phyloP scores from a whole-genome alignment of 2,329 filamentous ascomycete species.

The Xylaria sp. region DNA sequence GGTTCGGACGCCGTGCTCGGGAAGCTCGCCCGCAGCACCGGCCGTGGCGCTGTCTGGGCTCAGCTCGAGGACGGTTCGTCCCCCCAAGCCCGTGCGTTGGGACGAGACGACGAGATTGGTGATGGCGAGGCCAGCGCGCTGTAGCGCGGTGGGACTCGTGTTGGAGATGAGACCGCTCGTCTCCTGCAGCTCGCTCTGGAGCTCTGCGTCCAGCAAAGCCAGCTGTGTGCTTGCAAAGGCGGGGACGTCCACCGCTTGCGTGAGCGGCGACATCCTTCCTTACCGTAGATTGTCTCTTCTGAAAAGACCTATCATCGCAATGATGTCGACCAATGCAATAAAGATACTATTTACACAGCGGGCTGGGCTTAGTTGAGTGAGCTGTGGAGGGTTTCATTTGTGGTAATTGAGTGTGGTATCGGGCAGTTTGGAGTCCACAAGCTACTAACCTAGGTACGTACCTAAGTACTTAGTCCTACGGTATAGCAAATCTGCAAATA shows the following conservation, averaged over 20 bases:
- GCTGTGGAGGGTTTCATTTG: background rate
- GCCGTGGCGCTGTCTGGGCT: constrained; percentile 75
- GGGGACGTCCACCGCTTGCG: constrained; percentile 67
- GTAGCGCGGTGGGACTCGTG: constrained; percentile 74
- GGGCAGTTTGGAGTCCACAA: too few species aligned
- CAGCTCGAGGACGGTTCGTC: constrained; percentile 89
- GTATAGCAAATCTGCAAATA: constrained; percentile 7
- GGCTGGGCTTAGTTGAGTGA: background rate
- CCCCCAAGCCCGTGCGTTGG: constrained; percentile 88
- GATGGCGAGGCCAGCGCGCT: constrained; percentile 82
- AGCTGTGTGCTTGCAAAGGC: constrained; percentile 79
- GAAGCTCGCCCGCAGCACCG: constrained; percentile 62
- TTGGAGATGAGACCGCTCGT: constrained; percentile 74
- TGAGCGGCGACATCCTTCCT: constrained; percentile 52
- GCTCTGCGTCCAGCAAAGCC: constrained; percentile 75
- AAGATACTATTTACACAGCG: background rate
- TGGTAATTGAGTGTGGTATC: too few species aligned
- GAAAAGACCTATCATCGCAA: background rate
- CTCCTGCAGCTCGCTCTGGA: constrained; percentile 77
- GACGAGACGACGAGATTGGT: constrained; percentile 78
- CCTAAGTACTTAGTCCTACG: constrained; percentile 3
- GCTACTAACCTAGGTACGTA: too few species aligned
- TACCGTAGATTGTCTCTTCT: constrained; percentile 11
- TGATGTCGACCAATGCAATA: background rate
- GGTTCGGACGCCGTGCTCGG: constrained; percentile 78